phyloP scores from a whole-genome alignment of 352 stramenopile species.

The Phytophthora citricola region DNA sequence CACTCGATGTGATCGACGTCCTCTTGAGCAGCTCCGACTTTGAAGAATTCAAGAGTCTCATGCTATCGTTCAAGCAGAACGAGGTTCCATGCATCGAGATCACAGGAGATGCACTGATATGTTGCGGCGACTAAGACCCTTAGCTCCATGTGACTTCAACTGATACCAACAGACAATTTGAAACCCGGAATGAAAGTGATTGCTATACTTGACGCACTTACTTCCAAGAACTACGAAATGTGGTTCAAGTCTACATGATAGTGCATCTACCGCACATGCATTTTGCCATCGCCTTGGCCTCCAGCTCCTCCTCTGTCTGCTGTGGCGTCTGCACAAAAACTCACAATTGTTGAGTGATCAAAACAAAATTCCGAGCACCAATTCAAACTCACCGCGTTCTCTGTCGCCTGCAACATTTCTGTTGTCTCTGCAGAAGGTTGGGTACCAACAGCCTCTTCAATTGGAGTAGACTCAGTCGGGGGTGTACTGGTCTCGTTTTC shows the following conservation, averaged over 20 bases:
- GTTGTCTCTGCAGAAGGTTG: slow-evolving; percentile 12
- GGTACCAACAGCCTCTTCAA: slow-evolving; percentile 14
- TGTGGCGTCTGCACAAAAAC: slow-evolving; percentile 8
- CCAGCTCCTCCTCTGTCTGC: slow-evolving; percentile 44
- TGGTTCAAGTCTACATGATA: slow-evolving; percentile 58
- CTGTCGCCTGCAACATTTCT: slow-evolving; percentile 6
- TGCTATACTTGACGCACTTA: neutral
- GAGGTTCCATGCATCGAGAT: slow-evolving; percentile 82
- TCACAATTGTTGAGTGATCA: neutral
- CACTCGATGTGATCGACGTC: slow-evolving; percentile 80
- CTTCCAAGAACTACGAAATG: slow-evolving; percentile 8
- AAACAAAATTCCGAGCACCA: neutral
- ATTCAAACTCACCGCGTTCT: slow-evolving; percentile 16
- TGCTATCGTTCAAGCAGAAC: slow-evolving; percentile 90
- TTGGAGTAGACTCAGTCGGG: slow-evolving; percentile 5
- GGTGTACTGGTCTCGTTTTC: neutral
- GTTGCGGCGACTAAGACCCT: slow-evolving; percentile 28
- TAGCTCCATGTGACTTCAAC: too few species aligned
- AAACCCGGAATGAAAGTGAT: slow-evolving; percentile 2
- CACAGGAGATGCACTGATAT: slow-evolving; percentile 66
- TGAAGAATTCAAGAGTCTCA: slow-evolving; percentile 89
- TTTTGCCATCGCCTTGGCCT: slow-evolving; percentile 69
- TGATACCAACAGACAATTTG: too few species aligned
- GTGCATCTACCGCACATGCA: slow-evolving; percentile 68
- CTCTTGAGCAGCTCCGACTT: slow-evolving; percentile 85